A percentile compares a stretch with the other conserved stretches of the same genome.
These are phyloP conservation scores for Paecilomyces formosus DNA, from an alignment of 2,329 filamentous ascomycete genomes.

Conservation along the genomic window DNA sequence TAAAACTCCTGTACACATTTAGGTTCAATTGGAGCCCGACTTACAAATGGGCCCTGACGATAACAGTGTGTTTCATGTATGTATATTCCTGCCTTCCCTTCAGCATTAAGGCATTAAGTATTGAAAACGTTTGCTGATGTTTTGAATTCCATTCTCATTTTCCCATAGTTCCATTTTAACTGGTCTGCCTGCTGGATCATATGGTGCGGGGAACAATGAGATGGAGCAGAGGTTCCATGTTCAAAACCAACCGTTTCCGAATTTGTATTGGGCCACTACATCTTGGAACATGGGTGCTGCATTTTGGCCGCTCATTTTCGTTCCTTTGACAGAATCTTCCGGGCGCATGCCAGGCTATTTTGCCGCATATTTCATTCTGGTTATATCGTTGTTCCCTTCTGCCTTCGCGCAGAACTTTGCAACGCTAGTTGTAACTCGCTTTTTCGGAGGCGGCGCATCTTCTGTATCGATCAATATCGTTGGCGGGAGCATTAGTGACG, in stretches of 20 bases:
- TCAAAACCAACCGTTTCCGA: slow-evolving; percentile 26
- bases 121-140: background rate
- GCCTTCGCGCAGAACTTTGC: slow-evolving; percentile 39
- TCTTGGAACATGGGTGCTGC: slow-evolving; percentile 33
- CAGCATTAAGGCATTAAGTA: background rate
- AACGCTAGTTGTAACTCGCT: slow-evolving; percentile 36
- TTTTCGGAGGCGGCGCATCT: slow-evolving; percentile 38
- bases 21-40: background rate
- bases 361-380: slow-evolving; percentile 33
- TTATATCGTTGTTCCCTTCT: slow-evolving; percentile 36
- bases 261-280: slow-evolving; percentile 25
- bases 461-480: slow-evolving; percentile 37
- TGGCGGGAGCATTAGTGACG: slow-evolving; percentile 26
- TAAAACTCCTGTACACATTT: background rate
- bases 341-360: slow-evolving; percentile 40
- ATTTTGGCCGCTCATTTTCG: slow-evolving; percentile 29
- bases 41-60: background rate
- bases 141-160: background rate
- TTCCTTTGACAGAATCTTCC: slow-evolving; percentile 33
- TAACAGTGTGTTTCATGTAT: background rate
- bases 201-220: slow-evolving; percentile 25
- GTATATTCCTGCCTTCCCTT: background rate
- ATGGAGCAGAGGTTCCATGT: slow-evolving; percentile 25
- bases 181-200: slow-evolving; percentile 34
- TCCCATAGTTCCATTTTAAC: slow-evolving; percentile 30